phyloP scores from a whole-genome alignment of 148 eudicot species.

The Vaccinium vitisidaea region DNA sequence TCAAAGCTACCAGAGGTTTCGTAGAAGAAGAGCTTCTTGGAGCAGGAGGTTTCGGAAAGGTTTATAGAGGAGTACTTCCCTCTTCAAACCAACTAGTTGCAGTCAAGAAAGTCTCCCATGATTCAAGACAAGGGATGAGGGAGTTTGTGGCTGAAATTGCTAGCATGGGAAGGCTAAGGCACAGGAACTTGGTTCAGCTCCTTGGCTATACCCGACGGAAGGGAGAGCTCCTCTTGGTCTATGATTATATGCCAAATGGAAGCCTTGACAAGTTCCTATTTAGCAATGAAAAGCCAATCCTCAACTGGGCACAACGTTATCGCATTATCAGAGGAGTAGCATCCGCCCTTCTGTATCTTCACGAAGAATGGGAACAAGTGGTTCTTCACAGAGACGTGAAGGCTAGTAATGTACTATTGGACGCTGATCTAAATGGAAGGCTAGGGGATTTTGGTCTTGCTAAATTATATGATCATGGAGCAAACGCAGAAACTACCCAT shows the following conservation, averaged over 20 bases:
- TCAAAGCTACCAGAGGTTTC: constrained; percentile 41
- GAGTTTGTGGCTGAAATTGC: constrained; percentile 39
- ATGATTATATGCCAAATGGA: constrained; percentile 35
- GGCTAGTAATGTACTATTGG: constrained; percentile 45
- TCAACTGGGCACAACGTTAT: constrained; percentile 30
- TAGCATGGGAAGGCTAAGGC: constrained; percentile 45
- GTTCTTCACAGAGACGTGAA: constrained; percentile 47
- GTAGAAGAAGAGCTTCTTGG: constrained; percentile 33
- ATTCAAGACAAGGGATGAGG: constrained; percentile 41
- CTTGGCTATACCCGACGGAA: constrained; percentile 38
- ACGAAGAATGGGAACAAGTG: constrained; percentile 51
- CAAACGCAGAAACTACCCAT: constrained; percentile 42
- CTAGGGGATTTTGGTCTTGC: constrained; percentile 50
- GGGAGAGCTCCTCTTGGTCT: not conserved
- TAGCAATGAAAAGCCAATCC: constrained; percentile 1
- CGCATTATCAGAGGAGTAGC: constrained; percentile 39
- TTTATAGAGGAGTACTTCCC: constrained; percentile 40
- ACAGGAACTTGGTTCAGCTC: constrained; percentile 43
- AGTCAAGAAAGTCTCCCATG: constrained; percentile 41
- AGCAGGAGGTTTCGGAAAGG: constrained; percentile 44
- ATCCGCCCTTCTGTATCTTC: constrained; percentile 43
- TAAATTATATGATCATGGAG: constrained; percentile 39
- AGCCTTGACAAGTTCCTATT: constrained; percentile 44
- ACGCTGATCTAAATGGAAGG: constrained; percentile 36
- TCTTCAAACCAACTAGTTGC: constrained; percentile 26